Evolutionary conservation across 2,329 filamentous ascomycete species (phyloP).

Genomic region (Cadophora gregata): DNA sequence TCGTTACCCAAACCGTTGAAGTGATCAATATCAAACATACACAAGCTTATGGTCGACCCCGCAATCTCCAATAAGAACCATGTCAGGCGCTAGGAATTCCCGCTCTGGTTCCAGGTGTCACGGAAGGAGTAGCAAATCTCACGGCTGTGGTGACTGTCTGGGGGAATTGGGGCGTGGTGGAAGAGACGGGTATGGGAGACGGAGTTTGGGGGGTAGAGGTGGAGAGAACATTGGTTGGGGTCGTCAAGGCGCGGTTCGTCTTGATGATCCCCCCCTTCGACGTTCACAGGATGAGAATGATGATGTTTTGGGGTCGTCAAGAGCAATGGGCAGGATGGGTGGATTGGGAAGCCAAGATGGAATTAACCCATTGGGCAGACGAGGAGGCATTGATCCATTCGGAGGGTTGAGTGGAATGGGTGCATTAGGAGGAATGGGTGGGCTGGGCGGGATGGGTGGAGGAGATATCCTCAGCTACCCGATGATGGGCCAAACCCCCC

Average conservation of each 20-base stretch:
- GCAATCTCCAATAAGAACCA: conserved; percentile 8
- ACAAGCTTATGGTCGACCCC: conserved; percentile 7
- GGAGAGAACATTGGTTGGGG: conserved; percentile 20
- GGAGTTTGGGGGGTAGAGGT: conserved; percentile 15
- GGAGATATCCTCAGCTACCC: background rate
- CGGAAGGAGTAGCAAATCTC: background rate
- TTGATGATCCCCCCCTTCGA: conserved; percentile 22
- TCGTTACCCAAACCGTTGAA: background rate
- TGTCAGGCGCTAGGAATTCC: conserved; percentile 1
- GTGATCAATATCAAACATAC: conserved; percentile 12
- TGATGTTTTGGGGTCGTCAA: background rate
- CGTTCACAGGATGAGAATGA: background rate
- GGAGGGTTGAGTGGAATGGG: background rate
- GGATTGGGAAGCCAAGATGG: background rate
- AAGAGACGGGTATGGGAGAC: conserved; percentile 4
- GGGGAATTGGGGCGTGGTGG: background rate
- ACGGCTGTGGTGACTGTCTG: background rate
- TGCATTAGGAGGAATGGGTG: background rate
- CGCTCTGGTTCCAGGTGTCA: conserved; percentile 9
- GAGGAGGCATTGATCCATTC: background rate
- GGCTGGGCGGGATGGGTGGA: background rate
- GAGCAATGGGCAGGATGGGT: background rate
- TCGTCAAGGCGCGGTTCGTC: conserved; percentile 15
- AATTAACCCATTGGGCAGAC: background rate
- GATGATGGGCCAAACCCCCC: conserved; percentile 1